Percentiles rank a stretch among this genome's conserved stretches.
phyloP scores from a whole-genome alignment of 768 basidiomycete genomes.

The Tricholoma bakamatsutake region DNA sequence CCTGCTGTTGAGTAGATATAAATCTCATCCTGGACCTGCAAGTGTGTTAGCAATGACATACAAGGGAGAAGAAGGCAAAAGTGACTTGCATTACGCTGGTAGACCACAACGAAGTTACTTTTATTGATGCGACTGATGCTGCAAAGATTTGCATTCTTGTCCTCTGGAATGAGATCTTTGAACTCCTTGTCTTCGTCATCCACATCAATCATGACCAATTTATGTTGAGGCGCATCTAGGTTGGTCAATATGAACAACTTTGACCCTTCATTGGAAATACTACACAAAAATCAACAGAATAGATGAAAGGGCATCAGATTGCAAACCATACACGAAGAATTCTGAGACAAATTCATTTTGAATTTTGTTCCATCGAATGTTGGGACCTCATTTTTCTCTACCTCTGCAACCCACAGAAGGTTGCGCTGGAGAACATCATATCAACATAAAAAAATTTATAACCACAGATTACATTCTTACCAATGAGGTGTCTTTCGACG shows the following conservation, averaged over 20 bases:
- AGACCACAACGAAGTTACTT: slow-evolving; percentile 55
- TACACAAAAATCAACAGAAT: slow-evolving; percentile 21
- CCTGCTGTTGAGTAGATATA: slow-evolving; percentile 63
- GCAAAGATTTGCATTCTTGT: slow-evolving; percentile 55
- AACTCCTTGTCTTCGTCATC: slow-evolving; percentile 40
- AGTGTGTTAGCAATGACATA: slow-evolving; percentile 1
- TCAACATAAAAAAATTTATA: neutral
- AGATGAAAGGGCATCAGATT: slow-evolving; percentile 1
- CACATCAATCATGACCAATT: slow-evolving; percentile 60
- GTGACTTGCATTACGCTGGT: slow-evolving; percentile 64
- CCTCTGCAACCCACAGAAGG: slow-evolving; percentile 66
- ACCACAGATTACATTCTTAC: slow-evolving; percentile 29
- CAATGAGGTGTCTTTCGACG: slow-evolving; percentile 55
- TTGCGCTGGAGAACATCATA: slow-evolving; percentile 48
- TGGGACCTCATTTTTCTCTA: slow-evolving; percentile 46
- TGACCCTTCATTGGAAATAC: slow-evolving; percentile 59
- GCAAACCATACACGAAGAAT: slow-evolving; percentile 50
- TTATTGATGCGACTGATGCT: slow-evolving; percentile 39
- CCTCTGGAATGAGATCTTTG: slow-evolving; percentile 64
- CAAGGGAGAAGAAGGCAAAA: neutral
- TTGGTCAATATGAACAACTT: slow-evolving; percentile 63
- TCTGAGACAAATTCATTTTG: slow-evolving; percentile 63
- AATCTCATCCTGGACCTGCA: slow-evolving; percentile 72
- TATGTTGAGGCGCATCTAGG: slow-evolving; percentile 58
- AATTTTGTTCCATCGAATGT: slow-evolving; percentile 71